A percentile compares a stretch with the other conserved stretches of the same genome.
phyloP scores from a whole-genome alignment of 768 basidiomycete species.

The Lactarius indigo region DNA sequence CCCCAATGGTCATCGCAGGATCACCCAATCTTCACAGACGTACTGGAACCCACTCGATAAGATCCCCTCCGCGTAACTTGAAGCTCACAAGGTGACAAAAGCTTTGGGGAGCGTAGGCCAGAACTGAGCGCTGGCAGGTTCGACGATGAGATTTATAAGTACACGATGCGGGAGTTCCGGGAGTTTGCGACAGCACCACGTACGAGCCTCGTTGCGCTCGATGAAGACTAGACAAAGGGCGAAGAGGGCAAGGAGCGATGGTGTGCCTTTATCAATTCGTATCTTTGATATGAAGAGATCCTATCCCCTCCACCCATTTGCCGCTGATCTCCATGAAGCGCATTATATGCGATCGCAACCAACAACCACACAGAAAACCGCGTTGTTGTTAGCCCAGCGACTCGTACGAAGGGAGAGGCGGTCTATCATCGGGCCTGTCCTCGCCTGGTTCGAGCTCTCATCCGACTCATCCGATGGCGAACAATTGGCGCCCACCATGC shows the following conservation, averaged over 20 bases:
- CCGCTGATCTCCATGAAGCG: slow-evolving; percentile 35
- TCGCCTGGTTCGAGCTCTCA: slow-evolving; percentile 32
- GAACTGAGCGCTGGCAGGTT: slow-evolving; percentile 32
- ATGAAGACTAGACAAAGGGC: slow-evolving; percentile 94
- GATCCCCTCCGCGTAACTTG: slow-evolving; percentile 67
- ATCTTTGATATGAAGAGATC: slow-evolving; percentile 41
- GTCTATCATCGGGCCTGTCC: slow-evolving; percentile 48
- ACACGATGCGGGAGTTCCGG: slow-evolving; percentile 75
- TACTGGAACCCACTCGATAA: slow-evolving; percentile 92
- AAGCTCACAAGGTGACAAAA: slow-evolving; percentile 69
- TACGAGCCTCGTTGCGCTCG: slow-evolving; percentile 51
- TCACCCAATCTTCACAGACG: slow-evolving; percentile 47
- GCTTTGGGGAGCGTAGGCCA: neutral
- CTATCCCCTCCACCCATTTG: slow-evolving; percentile 49
- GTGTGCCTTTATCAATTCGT: slow-evolving; percentile 83
- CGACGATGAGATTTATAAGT: slow-evolving; percentile 88
- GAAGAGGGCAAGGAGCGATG: slow-evolving; percentile 82
- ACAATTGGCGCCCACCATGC: slow-evolving; percentile 39
- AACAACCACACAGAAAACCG: slow-evolving; percentile 39
- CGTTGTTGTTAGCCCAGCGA: slow-evolving; percentile 52
- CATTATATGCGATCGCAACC: slow-evolving; percentile 40
- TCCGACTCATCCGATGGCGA: slow-evolving; percentile 40
- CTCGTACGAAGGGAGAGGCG: slow-evolving; percentile 52
- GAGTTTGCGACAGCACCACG: slow-evolving; percentile 48
- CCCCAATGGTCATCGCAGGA: neutral